phyloP scores from a whole-genome alignment of 176 grass and related monocot genomes.

The Tillandsia leiboldiana region DNA sequence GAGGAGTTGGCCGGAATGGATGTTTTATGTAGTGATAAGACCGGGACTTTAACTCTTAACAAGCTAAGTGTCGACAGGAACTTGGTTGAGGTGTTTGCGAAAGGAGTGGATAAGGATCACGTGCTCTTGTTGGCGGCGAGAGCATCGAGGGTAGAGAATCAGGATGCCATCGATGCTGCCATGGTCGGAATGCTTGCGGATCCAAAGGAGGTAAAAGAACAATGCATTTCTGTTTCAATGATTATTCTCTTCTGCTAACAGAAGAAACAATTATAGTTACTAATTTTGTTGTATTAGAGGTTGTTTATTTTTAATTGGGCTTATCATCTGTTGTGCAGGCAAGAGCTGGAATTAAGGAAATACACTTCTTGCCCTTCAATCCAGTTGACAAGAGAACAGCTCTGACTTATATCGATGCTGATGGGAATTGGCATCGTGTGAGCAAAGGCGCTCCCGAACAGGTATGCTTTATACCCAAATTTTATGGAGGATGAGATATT shows the following conservation, averaged over 20 bases:
- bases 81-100: slow-evolving; percentile 53
- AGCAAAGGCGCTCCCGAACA: slow-evolving; percentile 29
- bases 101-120: slow-evolving; percentile 49
- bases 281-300: not conserved
- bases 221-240: not conserved
- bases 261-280: not conserved
- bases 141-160: slow-evolving; percentile 80
- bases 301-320: not conserved
- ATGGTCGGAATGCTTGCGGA: slow-evolving; percentile 93
- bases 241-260: too few relatives aligned
- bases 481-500: not conserved
- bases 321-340: not conserved
- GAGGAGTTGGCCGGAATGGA: slow-evolving; percentile 10
- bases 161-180: slow-evolving; percentile 91
- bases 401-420: slow-evolving; percentile 15
- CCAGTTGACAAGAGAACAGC: slow-evolving; percentile 27
- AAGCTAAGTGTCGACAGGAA: not conserved
- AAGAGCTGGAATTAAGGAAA: slow-evolving; percentile 14
- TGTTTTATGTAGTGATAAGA: slow-evolving; percentile 5
- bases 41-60: slow-evolving; percentile 2
- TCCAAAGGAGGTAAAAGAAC: slow-evolving; percentile 60
- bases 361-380: slow-evolving; percentile 27
- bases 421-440: slow-evolving; percentile 15
- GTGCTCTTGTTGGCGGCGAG: slow-evolving; percentile 84
- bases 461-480: not conserved